Evolutionary conservation across 2,329 filamentous ascomycete species (phyloP).

Genomic region (Aureobasidium sp.): DNA sequence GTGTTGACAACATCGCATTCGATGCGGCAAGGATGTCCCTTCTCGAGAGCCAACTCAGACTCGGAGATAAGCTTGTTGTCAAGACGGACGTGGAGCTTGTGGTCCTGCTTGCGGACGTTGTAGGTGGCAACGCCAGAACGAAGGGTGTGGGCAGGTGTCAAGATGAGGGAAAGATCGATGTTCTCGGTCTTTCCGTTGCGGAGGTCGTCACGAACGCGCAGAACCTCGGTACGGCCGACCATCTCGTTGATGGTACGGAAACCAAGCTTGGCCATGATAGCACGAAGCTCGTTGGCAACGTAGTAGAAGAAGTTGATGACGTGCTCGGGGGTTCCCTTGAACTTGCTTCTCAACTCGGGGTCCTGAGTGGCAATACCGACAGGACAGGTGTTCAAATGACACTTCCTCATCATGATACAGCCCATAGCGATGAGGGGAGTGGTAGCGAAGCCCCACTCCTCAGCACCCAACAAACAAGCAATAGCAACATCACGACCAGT

Average conservation of each 20-base stretch:
- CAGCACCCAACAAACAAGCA: constrained; percentile 90
- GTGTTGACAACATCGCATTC: constrained; percentile 97
- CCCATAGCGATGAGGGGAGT: constrained; percentile 94
- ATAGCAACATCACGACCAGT: constrained; percentile 92
- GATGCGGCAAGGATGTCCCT: constrained; percentile 84
- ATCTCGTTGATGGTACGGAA: constrained; percentile 96
- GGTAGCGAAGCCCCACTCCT: constrained; percentile 96
- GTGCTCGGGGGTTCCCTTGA: constrained; percentile 85
- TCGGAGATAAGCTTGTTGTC: constrained; percentile 98
- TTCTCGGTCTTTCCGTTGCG: constrained; percentile 84
- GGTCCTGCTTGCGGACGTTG: constrained; percentile 96
- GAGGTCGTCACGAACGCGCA: constrained; percentile 82
- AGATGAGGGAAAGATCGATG: constrained; percentile 84
- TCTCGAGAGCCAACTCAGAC: constrained; percentile 88
- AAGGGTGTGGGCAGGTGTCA: constrained; percentile 93
- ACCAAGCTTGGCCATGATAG: constrained; percentile 93
- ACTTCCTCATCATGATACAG: constrained; percentile 86
- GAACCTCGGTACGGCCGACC: constrained; percentile 83
- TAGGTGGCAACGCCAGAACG: constrained; percentile 92
- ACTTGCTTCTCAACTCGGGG: constrained; percentile 89
- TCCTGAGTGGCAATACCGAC: constrained; percentile 96
- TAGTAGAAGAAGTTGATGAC: constrained; percentile 99
- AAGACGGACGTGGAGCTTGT: constrained; percentile 82
- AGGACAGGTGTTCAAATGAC: constrained; percentile 68
- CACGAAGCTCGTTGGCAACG: constrained; percentile 87